Conservation (phyloP, 2,329 filamentous ascomycete species). For the Fusarium algeriense region DNA sequence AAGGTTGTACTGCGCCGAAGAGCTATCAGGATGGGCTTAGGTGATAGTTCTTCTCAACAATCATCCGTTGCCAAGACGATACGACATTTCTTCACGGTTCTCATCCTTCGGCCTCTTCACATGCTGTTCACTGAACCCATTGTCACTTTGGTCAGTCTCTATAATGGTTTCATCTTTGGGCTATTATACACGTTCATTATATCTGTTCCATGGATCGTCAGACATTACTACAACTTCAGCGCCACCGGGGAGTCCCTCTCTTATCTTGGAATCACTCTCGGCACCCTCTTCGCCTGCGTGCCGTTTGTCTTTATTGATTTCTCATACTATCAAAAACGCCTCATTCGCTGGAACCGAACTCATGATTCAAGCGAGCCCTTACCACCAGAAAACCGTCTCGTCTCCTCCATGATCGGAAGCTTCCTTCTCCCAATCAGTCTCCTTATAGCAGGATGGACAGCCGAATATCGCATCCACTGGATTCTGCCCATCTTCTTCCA, state of each 20-base stretch:
- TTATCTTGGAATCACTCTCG: slow-evolving; percentile 28
- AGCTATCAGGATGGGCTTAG: slow-evolving; percentile 24
- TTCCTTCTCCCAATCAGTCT: slow-evolving; percentile 21
- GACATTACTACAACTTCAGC: slow-evolving; percentile 13
- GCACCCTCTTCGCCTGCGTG: slow-evolving; percentile 11
- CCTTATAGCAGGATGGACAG: slow-evolving; percentile 27
- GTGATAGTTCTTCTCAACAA: slow-evolving; percentile 30
- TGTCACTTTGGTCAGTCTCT: slow-evolving; percentile 26
- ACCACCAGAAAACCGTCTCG: slow-evolving; percentile 17
- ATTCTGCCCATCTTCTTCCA: slow-evolving; percentile 21
- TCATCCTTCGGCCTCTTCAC: slow-evolving; percentile 27
- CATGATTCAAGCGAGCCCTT: slow-evolving; percentile 4
- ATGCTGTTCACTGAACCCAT: slow-evolving; percentile 33
- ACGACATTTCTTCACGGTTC: slow-evolving; percentile 31
- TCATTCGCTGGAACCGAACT: slow-evolving; percentile 1
- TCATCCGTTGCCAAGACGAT: neutral
- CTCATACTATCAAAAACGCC: slow-evolving; percentile 27
- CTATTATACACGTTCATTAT: slow-evolving; percentile 31
- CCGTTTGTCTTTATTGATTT: slow-evolving; percentile 33
- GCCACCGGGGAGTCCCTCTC: slow-evolving; percentile 16
- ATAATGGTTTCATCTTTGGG: slow-evolving; percentile 36
- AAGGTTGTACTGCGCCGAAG: slow-evolving; percentile 24
- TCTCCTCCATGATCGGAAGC: slow-evolving; percentile 29
- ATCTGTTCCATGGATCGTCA: slow-evolving; percentile 32
- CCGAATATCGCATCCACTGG: slow-evolving; percentile 17